Conservation (phyloP, 164 flowering plant species). For the Tetrastigma voinierianum region DNA sequence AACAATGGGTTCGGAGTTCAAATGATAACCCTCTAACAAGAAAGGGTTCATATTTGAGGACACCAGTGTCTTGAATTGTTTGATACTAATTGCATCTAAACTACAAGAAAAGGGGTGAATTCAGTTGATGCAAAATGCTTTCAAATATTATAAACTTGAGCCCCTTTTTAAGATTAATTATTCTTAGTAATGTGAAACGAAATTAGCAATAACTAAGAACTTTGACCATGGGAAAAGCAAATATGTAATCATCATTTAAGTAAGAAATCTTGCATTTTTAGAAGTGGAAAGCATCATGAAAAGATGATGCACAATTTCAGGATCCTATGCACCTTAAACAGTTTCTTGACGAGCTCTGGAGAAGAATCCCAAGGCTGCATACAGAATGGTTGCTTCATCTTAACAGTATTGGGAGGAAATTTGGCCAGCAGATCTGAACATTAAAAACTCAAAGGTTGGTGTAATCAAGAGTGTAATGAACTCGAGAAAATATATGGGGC, state of each 20-base stretch:
- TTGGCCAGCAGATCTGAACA: conserved; percentile 69
- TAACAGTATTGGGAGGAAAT: conserved; percentile 84
- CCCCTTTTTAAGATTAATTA: no score
- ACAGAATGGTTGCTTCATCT: conserved; percentile 78
- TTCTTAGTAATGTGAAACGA: no score
- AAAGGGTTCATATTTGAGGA: no score
- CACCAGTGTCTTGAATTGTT: no score
- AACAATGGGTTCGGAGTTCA: no score
- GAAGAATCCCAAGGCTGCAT: conserved; percentile 87
- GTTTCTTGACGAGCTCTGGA: conserved; percentile 67
- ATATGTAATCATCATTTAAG: neutral
- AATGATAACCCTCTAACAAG: no score
- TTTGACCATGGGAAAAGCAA: neutral
- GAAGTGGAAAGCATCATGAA: neutral
- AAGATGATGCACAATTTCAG: neutral
- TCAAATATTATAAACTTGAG: no score
- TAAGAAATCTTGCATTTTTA: neutral
- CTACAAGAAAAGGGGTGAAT: no score
- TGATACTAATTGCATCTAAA: no score
- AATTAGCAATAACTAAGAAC: neutral
- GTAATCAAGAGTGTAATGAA: neutral
- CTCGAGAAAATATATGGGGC: neutral
- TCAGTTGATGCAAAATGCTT: no score
- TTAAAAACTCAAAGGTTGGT: no score
- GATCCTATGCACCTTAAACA: conserved; percentile 65